Evolutionary conservation across 345 rosid species (phyloP).

Genomic region (Gossypium thurberi): DNA sequence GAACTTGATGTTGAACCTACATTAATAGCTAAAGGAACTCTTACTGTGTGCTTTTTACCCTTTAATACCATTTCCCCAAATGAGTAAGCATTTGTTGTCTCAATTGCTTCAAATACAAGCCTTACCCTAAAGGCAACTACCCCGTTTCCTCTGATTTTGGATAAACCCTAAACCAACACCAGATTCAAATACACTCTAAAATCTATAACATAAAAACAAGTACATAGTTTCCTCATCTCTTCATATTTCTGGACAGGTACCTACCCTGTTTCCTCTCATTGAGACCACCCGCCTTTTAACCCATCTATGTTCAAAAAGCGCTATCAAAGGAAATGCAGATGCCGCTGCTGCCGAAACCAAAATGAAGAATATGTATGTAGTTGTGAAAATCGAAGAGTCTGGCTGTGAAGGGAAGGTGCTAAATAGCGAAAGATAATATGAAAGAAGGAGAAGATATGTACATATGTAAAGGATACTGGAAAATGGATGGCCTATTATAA

Average conservation of each 20-base stretch:
- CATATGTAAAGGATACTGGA: background rate
- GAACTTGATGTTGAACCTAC: background rate
- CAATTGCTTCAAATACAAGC: slow-evolving; percentile 21
- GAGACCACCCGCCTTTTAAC: background rate
- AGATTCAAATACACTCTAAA: too few species aligned
- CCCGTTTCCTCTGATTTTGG: too few species aligned
- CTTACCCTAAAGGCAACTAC: slow-evolving; percentile 18
- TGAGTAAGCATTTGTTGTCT: slow-evolving; percentile 9
- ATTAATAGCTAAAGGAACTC: slow-evolving; percentile 12
- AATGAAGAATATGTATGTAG: background rate
- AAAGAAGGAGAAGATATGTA: background rate
- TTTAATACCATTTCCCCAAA: slow-evolving; percentile 6
- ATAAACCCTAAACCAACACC: too few species aligned
- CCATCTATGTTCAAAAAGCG: background rate
- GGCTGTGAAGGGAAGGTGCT: slow-evolving; percentile 1
- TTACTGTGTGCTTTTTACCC: background rate
- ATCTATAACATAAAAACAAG: too few species aligned
- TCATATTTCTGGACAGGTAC: background rate
- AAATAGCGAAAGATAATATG: background rate
- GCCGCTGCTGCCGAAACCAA: background rate
- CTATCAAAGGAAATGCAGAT: background rate
- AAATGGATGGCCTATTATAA: slow-evolving; percentile 16
- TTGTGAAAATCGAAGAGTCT: background rate
- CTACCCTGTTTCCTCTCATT: slow-evolving; percentile 29
- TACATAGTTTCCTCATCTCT: background rate